A percentile compares a stretch with the other conserved stretches of the same genome.
Conservation (phyloP, 306 rosid species). For the Quercus bicolor region DNA sequence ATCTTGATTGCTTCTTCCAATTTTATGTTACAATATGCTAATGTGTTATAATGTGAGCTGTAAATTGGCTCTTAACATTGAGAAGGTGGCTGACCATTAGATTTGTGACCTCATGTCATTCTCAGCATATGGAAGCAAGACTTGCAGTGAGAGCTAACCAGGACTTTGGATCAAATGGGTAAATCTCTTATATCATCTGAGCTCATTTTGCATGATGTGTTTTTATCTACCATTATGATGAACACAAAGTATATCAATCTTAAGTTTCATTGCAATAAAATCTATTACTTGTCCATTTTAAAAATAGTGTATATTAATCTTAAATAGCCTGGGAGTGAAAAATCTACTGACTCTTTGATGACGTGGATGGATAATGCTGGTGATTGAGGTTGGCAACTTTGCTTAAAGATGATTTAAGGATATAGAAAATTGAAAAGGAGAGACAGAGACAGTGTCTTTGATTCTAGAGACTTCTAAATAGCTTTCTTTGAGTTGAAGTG, state of each 20-base stretch:
- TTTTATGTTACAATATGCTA: neutral
- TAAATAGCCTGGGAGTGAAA: neutral
- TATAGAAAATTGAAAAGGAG: too few species aligned
- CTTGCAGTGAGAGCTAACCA: slow-evolving; percentile 69
- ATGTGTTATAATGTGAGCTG: slow-evolving; percentile 1
- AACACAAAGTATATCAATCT: neutral
- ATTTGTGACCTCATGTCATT: slow-evolving; percentile 19
- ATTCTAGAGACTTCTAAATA: too few species aligned
- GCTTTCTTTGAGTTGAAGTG: too few species aligned
- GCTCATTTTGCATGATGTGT: neutral
- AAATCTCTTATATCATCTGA: neutral
- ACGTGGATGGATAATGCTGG: too few species aligned
- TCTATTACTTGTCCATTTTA: too few species aligned
- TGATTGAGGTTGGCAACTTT: too few species aligned
- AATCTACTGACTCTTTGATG: neutral
- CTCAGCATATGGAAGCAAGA: slow-evolving; percentile 86
- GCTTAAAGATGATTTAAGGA: too few species aligned
- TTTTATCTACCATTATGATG: neutral
- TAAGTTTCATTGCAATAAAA: neutral
- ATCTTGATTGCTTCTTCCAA: slow-evolving; percentile 9
- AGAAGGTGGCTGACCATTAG: slow-evolving; percentile 9
- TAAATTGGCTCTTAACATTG: slow-evolving; percentile 10
- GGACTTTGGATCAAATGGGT: slow-evolving; percentile 78
- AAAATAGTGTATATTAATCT: neutral
- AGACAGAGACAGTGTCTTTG: too few species aligned